Evolutionary conservation across 106 monocot genomes (phyloP).

Genomic region (Gastrodia elata): DNA sequence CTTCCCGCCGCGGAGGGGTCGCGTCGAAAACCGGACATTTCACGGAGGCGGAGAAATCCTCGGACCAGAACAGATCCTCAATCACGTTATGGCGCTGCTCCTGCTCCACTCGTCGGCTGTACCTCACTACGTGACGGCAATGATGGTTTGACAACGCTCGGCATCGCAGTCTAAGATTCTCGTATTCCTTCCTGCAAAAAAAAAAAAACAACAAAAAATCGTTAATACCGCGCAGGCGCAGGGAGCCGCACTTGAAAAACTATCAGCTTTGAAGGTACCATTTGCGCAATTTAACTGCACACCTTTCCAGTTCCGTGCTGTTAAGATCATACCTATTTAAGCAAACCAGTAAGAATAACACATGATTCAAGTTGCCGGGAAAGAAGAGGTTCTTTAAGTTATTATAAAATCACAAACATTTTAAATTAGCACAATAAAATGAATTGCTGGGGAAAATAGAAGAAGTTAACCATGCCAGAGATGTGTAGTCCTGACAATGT

Average conservation of each 20-base stretch:
- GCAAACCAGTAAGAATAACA: background rate
- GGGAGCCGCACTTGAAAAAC: too few relatives aligned
- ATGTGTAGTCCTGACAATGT: too few relatives aligned
- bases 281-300: slow-evolving; percentile 19
- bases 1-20: slow-evolving; percentile 6
- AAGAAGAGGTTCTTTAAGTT: background rate
- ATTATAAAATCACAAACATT: too few relatives aligned
- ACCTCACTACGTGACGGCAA: slow-evolving; percentile 8
- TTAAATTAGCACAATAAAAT: too few relatives aligned
- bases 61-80: slow-evolving; percentile 39
- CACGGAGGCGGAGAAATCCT: slow-evolving; percentile 5
- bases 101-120: slow-evolving; percentile 11
- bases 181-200: slow-evolving; percentile 64
- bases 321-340: slow-evolving; percentile 66
- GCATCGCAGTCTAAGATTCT: slow-evolving; percentile 49
- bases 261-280: slow-evolving; percentile 31
- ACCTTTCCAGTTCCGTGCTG: slow-evolving; percentile 68
- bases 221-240: too few relatives aligned
- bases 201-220: background rate
- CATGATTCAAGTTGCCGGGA: background rate
- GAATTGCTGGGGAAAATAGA: too few relatives aligned
- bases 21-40: slow-evolving; percentile 12
- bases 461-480: too few relatives aligned
- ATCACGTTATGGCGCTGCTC: slow-evolving; percentile 12
- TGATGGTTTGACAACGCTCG: slow-evolving; percentile 24